Percentiles rank a stretch among this genome's conserved stretches.
Conservation (phyloP, 331 rosid species). For the Stylosanthes scabra region DNA sequence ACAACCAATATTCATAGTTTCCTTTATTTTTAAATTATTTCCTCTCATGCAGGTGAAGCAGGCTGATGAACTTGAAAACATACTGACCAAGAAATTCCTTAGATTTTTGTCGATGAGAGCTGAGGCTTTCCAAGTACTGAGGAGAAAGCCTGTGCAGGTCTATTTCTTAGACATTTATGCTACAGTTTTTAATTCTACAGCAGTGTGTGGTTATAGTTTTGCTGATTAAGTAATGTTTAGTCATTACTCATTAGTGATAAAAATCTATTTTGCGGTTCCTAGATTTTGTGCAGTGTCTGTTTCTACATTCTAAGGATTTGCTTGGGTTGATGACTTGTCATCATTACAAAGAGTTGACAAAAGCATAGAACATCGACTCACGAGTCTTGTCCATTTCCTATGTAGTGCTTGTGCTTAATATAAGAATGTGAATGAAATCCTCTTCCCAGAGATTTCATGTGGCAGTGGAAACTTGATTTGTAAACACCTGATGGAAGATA, state of each 20-base stretch:
- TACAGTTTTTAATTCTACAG: background rate
- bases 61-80: conserved; percentile 97
- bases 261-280: conserved; percentile 32
- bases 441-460: conserved; percentile 24
- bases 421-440: conserved; percentile 19
- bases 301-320: conserved; percentile 12
- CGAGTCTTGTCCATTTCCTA: conserved; percentile 19
- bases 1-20: conserved; percentile 3
- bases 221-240: conserved; percentile 20
- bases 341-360: conserved; percentile 18
- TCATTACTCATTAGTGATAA: conserved; percentile 20
- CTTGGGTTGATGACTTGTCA: conserved; percentile 23
- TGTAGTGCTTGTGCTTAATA: conserved; percentile 2
- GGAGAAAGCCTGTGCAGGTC: conserved; percentile 98
- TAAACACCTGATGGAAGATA: conserved; percentile 7
- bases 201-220: conserved; percentile 29
- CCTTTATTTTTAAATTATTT: conserved; percentile 27
- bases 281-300: conserved; percentile 29
- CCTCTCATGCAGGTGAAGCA: conserved; percentile 80
- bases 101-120: conserved; percentile 98
- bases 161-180: conserved; percentile 26
- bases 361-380: conserved; percentile 6
- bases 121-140: conserved; percentile 94
- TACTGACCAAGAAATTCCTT: conserved; percentile 90
- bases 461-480: conserved; percentile 4